Conservation (phyloP, 352 stramenopile species). For the Saprolegnia parasitica region DNA sequence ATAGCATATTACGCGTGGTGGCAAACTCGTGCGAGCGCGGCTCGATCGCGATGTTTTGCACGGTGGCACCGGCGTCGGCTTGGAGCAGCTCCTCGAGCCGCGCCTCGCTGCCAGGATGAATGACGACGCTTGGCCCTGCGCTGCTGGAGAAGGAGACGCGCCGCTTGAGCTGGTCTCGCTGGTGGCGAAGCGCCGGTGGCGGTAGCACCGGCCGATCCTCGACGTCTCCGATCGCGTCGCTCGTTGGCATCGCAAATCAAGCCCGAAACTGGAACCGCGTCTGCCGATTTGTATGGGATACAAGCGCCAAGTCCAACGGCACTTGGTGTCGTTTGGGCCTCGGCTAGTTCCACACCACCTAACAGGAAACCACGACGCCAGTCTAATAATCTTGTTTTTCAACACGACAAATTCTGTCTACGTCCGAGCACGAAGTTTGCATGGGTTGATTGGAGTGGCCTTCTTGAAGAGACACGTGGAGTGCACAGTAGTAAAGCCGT, state of each 20-base stretch:
- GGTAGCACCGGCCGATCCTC: background rate
- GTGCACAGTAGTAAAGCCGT: too few species aligned
- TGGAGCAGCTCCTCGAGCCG: constrained; percentile 14
- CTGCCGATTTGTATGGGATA: background rate
- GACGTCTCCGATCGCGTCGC: background rate
- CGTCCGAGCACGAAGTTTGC: too few species aligned
- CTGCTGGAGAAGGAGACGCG: constrained; percentile 26
- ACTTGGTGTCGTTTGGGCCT: background rate
- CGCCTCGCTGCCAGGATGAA: background rate
- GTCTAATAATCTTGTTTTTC: too few species aligned
- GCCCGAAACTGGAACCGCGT: background rate
- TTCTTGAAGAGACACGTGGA: too few species aligned
- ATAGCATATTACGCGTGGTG: too few species aligned
- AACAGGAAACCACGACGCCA: too few species aligned
- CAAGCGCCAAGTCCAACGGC: background rate
- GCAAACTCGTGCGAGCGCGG: too few species aligned
- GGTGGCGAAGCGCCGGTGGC: background rate
- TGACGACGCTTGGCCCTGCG: background rate
- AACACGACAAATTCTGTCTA: too few species aligned
- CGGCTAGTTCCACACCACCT: too few species aligned
- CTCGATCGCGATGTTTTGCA: too few species aligned
- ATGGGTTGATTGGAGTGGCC: too few species aligned
- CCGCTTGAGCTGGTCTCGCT: constrained; percentile 9
- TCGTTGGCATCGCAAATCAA: constrained; percentile 19
- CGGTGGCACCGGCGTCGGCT: background rate